Percentiles rank a stretch among this genome's conserved stretches.
Evolutionary conservation across 2,329 filamentous ascomycete genomes (phyloP).

Genomic region (Arthrobotrys pseudoclavata): DNA sequence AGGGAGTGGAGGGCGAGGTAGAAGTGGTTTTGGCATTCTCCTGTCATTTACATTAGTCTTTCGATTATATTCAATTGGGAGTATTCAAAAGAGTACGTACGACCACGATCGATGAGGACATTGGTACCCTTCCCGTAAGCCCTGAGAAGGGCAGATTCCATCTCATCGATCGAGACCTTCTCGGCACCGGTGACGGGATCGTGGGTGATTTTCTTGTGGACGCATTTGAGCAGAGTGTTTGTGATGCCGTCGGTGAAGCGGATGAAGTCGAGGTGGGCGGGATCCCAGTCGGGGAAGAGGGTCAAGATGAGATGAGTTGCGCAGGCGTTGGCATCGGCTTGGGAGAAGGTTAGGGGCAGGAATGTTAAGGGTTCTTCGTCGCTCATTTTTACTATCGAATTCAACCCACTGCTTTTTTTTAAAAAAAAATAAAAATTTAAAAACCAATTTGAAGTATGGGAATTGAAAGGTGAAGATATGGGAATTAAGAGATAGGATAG

Average conservation of each 20-base stretch:
- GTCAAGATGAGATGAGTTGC: slow-evolving; percentile 83
- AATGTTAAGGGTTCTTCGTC: slow-evolving; percentile 63
- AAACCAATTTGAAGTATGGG: not conserved
- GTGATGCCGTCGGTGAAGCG: slow-evolving; percentile 98
- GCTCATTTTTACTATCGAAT: slow-evolving; percentile 18
- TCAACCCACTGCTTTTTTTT: not conserved
- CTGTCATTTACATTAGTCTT: slow-evolving; percentile 65
- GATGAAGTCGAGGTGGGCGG: slow-evolving; percentile 81
- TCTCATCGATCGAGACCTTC: slow-evolving; percentile 70
- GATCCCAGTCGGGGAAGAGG: slow-evolving; percentile 85
- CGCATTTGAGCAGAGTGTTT: slow-evolving; percentile 77
- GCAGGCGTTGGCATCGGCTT: slow-evolving; percentile 80
- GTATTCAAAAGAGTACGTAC: slow-evolving; percentile 70
- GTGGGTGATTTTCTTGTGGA: slow-evolving; percentile 59
- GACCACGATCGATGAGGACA: slow-evolving; percentile 93
- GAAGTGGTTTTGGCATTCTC: slow-evolving; percentile 79
- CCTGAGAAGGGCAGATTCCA: slow-evolving; percentile 86
- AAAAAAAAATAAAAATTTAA: not conserved
- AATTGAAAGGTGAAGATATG: not conserved
- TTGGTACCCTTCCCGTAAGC: slow-evolving; percentile 96
- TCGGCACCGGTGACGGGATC: slow-evolving; percentile 63
- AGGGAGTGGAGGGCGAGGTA: slow-evolving; percentile 85
- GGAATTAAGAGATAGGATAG: not conserved
- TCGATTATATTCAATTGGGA: not conserved
- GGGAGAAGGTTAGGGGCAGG: slow-evolving; percentile 84